Evolutionary conservation across 2,329 filamentous ascomycete genomes (phyloP), one percentile per base, ranked within the genome.

Genomic region (Verticillium longisporum): DNA sequence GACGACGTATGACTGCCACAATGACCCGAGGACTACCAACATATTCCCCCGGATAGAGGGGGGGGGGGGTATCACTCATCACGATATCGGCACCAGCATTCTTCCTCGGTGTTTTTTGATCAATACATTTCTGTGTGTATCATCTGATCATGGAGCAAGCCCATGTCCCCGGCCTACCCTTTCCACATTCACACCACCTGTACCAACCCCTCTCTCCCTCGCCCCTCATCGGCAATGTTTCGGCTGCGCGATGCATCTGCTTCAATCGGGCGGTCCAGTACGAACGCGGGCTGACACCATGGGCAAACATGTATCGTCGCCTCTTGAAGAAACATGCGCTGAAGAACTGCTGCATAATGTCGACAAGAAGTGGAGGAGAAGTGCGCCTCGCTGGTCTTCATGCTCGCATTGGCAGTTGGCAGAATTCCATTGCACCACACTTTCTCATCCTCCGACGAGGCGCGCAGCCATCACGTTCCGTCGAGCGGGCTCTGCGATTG

Each of bases 381-480:
- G 26, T 31, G 26, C 26, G 26, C 26, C 26, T 31, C 26, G 26
- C 26, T 50, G 45, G 45, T 50, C 9, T n/a, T 15, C 45, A 50
- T 50, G n/a, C 45, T 50, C 13, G 13, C 45, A 26, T 50, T 50
- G 45, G 45, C 45, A 6, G n/a, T 21, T 10, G 45, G 26, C 18
- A 50, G 57, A 31, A 33, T 32, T 61, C 55, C 62, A 63, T 61
- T 63, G 63, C 61, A 50, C 62, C 18, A 21, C 61, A 18, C 38
- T 36, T 32, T 33, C 15, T 26, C 56, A 41, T 41, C 56, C 56
- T 50, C 37, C 56, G 37, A 41, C 56, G 56, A 58, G 56, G 38
- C 56, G 57, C 62, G 58, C 63, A 68, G 32, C 64, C 62, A 64
- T 67, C 66, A 68, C 66, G 66, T 65, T 68, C 60, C 57, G 54